phyloP scores from a whole-genome alignment of 257 asterid genomes.

The Asclepias syriaca region DNA sequence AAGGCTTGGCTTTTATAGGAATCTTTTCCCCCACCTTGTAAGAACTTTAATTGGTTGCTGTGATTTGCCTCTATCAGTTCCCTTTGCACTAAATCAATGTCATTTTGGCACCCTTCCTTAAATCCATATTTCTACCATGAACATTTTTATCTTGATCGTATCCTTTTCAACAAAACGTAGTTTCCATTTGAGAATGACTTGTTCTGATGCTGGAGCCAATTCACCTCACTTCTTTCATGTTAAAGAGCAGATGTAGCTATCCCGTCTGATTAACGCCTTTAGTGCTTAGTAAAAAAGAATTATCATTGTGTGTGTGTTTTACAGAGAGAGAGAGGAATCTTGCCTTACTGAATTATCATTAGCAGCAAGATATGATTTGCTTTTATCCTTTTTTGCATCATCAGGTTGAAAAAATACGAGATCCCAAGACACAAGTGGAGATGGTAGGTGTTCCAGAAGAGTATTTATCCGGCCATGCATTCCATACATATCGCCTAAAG shows the following conservation, averaged over 20 bases:
- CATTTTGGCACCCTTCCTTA: background rate
- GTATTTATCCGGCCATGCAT: constrained; percentile 85
- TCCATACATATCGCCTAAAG: constrained; percentile 79
- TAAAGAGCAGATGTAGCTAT: background rate
- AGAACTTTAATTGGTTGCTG: too few relatives aligned
- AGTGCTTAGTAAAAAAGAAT: background rate
- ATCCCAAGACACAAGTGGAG: constrained; percentile 73
- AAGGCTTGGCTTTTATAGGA: too few relatives aligned
- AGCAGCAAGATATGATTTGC: background rate
- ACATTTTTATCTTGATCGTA: background rate
- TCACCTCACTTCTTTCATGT: background rate
- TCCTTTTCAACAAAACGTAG: background rate
- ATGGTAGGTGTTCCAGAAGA: constrained; percentile 95
- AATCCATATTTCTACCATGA: background rate
- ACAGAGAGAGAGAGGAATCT: background rate
- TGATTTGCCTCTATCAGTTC: too few relatives aligned
- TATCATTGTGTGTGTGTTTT: background rate
- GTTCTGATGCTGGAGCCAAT: background rate
- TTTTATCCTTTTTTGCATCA: background rate
- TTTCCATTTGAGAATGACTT: background rate
- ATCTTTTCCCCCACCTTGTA: too few relatives aligned
- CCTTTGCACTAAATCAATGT: too few relatives aligned
- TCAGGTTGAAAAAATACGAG: constrained; percentile 70
- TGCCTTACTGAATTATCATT: background rate
- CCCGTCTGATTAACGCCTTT: background rate